phyloP scores from a whole-genome alignment of 225 moss, liverwort and hornwort genomes.

The Anthoceros angustus region DNA sequence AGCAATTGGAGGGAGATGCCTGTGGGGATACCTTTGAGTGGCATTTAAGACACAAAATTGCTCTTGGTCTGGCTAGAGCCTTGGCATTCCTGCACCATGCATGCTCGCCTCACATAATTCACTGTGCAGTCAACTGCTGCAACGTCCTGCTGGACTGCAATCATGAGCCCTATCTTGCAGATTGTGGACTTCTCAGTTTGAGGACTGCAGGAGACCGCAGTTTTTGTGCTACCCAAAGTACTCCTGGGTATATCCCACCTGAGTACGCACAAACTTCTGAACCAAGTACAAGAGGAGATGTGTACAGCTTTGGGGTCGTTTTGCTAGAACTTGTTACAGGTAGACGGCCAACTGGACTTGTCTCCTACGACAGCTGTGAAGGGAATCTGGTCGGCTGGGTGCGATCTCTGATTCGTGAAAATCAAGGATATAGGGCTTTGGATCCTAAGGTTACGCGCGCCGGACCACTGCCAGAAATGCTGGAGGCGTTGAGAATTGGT shows the following conservation, averaged over 20 bases:
- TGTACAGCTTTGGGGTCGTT: slow-evolving; percentile 78
- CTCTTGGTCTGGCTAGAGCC: slow-evolving; percentile 58
- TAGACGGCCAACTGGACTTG: slow-evolving; percentile 50
- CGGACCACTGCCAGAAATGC: slow-evolving; percentile 49
- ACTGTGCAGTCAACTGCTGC: slow-evolving; percentile 54
- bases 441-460: slow-evolving; percentile 45
- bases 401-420: slow-evolving; percentile 47
- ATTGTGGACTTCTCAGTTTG: slow-evolving; percentile 53
- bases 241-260: slow-evolving; percentile 60
- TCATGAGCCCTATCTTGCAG: slow-evolving; percentile 50
- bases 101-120: slow-evolving; percentile 51
- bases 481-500: slow-evolving; percentile 66
- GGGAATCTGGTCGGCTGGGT: slow-evolving; percentile 83
- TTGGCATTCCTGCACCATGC: slow-evolving; percentile 82
- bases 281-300: slow-evolving; percentile 57
- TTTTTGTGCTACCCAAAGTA: slow-evolving; percentile 3
- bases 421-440: slow-evolving; percentile 46
- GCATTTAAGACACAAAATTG: slow-evolving; percentile 54
- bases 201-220: slow-evolving; percentile 19
- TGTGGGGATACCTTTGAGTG: slow-evolving; percentile 35
- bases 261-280: slow-evolving; percentile 68
- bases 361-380: slow-evolving; percentile 63
- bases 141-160: slow-evolving; percentile 52
- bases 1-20: slow-evolving; percentile 30
- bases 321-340: slow-evolving; percentile 72